Evolutionary conservation across 306 rosid genomes (phyloP).

Genomic region (Arachis hypogaea): DNA sequence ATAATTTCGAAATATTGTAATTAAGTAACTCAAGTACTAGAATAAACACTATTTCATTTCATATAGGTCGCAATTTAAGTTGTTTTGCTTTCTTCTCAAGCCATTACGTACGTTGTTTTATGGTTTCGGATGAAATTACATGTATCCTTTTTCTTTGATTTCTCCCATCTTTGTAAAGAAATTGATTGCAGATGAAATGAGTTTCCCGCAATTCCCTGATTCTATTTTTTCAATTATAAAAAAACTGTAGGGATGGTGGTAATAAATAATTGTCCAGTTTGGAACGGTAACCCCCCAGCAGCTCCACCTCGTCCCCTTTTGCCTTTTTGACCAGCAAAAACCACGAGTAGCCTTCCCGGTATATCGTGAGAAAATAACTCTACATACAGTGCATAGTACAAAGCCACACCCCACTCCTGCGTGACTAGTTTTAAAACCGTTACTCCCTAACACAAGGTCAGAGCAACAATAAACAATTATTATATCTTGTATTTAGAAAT

Average conservation of each 20-base stretch:
- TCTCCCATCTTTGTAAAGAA: too few relatives aligned
- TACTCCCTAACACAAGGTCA: background rate
- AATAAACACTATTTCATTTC: background rate
- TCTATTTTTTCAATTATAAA: too few relatives aligned
- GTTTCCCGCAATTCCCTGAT: too few relatives aligned
- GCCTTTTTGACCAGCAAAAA: conserved; percentile 25
- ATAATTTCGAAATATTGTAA: background rate
- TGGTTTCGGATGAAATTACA: background rate
- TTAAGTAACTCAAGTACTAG: background rate
- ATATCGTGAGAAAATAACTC: conserved; percentile 23
- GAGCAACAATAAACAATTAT: background rate
- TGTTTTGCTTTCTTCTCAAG: conserved; percentile 27
- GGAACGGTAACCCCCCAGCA: background rate
- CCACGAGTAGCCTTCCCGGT: conserved; percentile 12
- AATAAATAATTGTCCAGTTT: too few relatives aligned
- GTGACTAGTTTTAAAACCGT: conserved; percentile 33
- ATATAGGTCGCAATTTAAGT: background rate
- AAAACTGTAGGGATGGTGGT: too few relatives aligned
- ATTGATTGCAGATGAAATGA: background rate
- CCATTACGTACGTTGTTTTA: background rate
- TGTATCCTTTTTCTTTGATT: too few relatives aligned
- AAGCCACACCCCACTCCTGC: background rate
- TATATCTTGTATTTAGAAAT: background rate
- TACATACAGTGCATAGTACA: background rate
- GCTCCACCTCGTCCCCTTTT: background rate